Base-by-base conservation (phyloP, 2,329 filamentous ascomycete genomes). In the Botrytis aclada region DNA sequence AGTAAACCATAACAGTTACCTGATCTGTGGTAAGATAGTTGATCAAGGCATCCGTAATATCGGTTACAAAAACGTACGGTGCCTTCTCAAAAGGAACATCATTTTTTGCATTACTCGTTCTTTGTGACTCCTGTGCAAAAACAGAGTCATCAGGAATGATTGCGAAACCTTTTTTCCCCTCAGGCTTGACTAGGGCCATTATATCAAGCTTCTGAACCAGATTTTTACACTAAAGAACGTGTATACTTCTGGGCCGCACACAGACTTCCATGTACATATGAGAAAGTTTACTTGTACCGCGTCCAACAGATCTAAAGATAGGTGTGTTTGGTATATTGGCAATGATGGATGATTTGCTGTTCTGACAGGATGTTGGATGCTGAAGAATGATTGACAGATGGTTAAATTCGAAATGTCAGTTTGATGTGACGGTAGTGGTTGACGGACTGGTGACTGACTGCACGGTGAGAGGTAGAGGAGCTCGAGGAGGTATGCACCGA, bases 121-220 rank as follows among this genome's bases (percentile, higher is more conserved):
- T 56, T 56, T 37, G 47, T 56, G 51, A 32, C 20, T 69, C 65
- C 47, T 56, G 34, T 56, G 64, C 64, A 67, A 67, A 56, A n/a
- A 69, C 14, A 18, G 54, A 69, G 12, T 25, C 32, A 10, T 43
- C 51, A 18, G 47, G 65, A 43, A 32, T 69, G 25, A 43, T 69
- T 25, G 47, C n/a, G 20, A 69, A 56, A 32, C 6, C 14, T n/a
- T 18, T 56, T 69, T 43, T 18, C n/a, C 51, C 7, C 34, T 29
- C 29, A 39, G 34, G 65, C 1, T 54, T 7, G 32, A 29, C 18
- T 39, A 45, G 64, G 18, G 45, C 16, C 65, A 56, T 66, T 29
- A 3, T 41, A 58, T 32, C 65, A 56, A 69, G 14, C 12, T 37
- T 41, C 45, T 14, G n/a, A 43, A 25, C 12, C 47, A 7, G 29